Evolutionary conservation across 331 rosid genomes (phyloP), one percentile per base, ranked within the genome.

Genomic region (Pyracantha coccinea): DNA sequence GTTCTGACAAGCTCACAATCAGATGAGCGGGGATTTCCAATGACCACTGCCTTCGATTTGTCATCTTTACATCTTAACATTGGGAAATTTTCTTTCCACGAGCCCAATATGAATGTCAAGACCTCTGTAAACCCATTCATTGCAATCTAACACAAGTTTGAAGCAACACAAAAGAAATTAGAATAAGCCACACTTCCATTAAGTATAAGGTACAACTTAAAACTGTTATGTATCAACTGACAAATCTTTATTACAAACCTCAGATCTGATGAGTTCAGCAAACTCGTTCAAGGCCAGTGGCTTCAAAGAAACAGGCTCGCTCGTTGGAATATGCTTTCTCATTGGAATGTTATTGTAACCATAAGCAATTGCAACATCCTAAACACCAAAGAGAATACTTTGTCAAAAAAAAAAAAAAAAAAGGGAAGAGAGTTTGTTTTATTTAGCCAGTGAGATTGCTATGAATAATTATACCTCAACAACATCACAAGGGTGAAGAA

Each of bases 321-420:
- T 85, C 85, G 80, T 84, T 12, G 97, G 85, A 77, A 86, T 89
- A 74, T 92, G 55, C 55, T 79, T 75, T 67, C 93, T 85, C 85
- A 82, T 85, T 17, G 97, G 85, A 75, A 86, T 89, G 70, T 92
- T 89, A 84, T 90, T 88, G 80, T 81, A 92, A 47, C 99, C 97
- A 83, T 89, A 95, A 50, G 96, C 99, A 80, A 95, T 86, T 55
- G 99, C 97, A 62, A 95, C 97, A 80, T 95, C 99, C 99, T 95
- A 63, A 57, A 76, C 20, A 74, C 74, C 32, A 69, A 29, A 68
- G 73, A 81, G 58, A 44, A 69, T 50, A 9, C 8, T 15, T 63
- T 77, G 74, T 83, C 75, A 85, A 16, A 6, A 71, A 23, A 32
- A 73, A 66, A 64, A 58, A 24, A 86, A 70, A 20, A 33, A 68